phyloP scores from a whole-genome alignment of 768 basidiomycete species.

The Melanogaster broomeanus region DNA sequence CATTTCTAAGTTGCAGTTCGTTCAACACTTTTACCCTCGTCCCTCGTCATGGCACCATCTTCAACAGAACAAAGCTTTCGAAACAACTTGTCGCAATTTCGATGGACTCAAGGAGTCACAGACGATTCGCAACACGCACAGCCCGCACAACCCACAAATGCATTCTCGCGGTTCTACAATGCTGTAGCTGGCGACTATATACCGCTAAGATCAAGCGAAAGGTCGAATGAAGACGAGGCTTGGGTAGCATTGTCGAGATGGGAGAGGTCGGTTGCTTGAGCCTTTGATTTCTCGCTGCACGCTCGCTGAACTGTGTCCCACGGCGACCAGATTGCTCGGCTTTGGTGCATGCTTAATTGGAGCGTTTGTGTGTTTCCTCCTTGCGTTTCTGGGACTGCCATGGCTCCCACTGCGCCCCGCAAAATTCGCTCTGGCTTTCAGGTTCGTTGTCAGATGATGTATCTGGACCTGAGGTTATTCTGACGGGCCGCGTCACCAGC shows the following conservation, averaged over 20 bases:
- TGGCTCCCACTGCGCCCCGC: constrained; percentile 72
- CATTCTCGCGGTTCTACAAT: constrained; percentile 87
- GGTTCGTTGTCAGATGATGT: constrained; percentile 36
- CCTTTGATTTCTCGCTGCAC: background rate
- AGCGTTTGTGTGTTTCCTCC: constrained; percentile 90
- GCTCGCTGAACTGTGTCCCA: background rate
- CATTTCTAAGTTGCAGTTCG: background rate
- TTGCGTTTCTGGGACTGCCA: constrained; percentile 81
- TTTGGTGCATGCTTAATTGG: constrained; percentile 90
- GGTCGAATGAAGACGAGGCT: constrained; percentile 93
- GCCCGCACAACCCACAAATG: constrained; percentile 45
- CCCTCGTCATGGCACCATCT: constrained; percentile 10
- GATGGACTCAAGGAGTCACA: constrained; percentile 74
- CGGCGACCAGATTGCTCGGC: constrained; percentile 67
- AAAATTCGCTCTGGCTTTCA: constrained; percentile 91
- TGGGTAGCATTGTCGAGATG: constrained; percentile 91
- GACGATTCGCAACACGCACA: constrained; percentile 65
- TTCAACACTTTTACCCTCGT: background rate
- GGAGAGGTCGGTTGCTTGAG: constrained; percentile 66
- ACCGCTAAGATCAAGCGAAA: constrained; percentile 78
- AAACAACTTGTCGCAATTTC: constrained; percentile 77
- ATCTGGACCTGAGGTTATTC: background rate
- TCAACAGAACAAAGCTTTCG: constrained; percentile 69
- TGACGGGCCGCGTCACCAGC: constrained; percentile 39
- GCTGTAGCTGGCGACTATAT: constrained; percentile 86